phyloP scores from a whole-genome alignment of 495 filamentous ascomycete species.

The Podospora tetraspora region DNA sequence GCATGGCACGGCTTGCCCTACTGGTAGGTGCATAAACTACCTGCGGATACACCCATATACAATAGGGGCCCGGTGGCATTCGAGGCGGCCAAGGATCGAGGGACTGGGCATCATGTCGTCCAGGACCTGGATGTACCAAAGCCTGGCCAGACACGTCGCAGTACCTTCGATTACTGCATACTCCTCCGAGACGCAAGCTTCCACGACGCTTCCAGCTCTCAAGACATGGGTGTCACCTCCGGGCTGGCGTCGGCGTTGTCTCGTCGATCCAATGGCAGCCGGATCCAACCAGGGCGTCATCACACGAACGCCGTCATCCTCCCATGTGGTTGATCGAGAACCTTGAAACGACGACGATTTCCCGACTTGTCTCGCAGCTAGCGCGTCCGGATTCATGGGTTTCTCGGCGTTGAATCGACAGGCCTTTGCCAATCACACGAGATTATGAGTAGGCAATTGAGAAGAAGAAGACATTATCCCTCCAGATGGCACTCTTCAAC shows the following conservation, averaged over 20 bases:
- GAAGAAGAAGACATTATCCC: background rate
- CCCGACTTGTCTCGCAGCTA: background rate
- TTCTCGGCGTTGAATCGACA: background rate
- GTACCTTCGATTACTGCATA: slow-evolving; percentile 1
- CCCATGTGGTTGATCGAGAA: background rate
- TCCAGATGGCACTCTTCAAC: background rate
- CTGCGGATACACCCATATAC: background rate
- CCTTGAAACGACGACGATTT: background rate
- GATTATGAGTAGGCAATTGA: background rate
- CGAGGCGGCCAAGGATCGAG: background rate
- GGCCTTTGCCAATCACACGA: background rate
- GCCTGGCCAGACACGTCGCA: too few species aligned
- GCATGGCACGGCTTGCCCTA: background rate
- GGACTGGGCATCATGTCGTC: too few species aligned
- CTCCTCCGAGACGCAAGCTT: slow-evolving; percentile 1
- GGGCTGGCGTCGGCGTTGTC: background rate
- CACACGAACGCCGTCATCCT: background rate
- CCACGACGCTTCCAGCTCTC: background rate
- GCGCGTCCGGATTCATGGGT: background rate
- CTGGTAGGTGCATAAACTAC: slow-evolving; percentile 6
- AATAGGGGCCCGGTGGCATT: slow-evolving; percentile 4
- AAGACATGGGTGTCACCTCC: background rate
- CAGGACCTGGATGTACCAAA: too few species aligned
- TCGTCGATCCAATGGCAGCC: background rate
- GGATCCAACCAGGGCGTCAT: background rate